These are phyloP conservation scores for Tephrocybe sp. DNA, from an alignment of 768 basidiomycete species.

Conservation along the genomic window DNA sequence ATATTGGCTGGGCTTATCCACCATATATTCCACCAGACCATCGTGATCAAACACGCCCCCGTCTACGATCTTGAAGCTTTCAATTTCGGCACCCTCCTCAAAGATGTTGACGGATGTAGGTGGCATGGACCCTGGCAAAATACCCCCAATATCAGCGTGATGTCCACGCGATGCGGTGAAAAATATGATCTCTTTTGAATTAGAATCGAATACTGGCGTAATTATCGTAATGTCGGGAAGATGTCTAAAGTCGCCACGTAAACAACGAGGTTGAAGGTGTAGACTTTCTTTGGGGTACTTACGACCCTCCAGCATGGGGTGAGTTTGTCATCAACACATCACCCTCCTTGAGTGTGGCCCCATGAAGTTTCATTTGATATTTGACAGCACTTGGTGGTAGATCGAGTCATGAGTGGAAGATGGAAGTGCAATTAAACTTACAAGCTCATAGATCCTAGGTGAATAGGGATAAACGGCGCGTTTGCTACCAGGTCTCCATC, in stretches of 20 bases:
- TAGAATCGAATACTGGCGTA: conserved; percentile 80
- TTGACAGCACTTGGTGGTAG: conserved; percentile 59
- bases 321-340: conserved; percentile 95
- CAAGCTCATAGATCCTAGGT: conserved; percentile 90
- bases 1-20: conserved; percentile 76
- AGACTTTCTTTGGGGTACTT: conserved; percentile 28
- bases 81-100: conserved; percentile 91
- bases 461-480: conserved; percentile 88
- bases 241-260: conserved; percentile 28
- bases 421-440: conserved; percentile 34
- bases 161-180: conserved; percentile 93
- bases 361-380: conserved; percentile 82
- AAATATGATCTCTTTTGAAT: conserved; percentile 75
- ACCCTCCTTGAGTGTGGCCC: conserved; percentile 72
- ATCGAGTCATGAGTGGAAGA: not conserved
- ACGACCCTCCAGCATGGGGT: conserved; percentile 87
- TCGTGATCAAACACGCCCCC: conserved; percentile 76
- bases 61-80: conserved; percentile 88
- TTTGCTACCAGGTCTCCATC: conserved; percentile 94
- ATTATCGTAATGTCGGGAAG: conserved; percentile 86
- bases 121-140: conserved; percentile 93
- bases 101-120: conserved; percentile 88
- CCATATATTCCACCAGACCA: conserved; percentile 75
- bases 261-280: not conserved
- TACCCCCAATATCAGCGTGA: conserved; percentile 92